Base-by-base conservation (phyloP, 768 basidiomycete genomes). In the Psilocybe tampanensis region DNA sequence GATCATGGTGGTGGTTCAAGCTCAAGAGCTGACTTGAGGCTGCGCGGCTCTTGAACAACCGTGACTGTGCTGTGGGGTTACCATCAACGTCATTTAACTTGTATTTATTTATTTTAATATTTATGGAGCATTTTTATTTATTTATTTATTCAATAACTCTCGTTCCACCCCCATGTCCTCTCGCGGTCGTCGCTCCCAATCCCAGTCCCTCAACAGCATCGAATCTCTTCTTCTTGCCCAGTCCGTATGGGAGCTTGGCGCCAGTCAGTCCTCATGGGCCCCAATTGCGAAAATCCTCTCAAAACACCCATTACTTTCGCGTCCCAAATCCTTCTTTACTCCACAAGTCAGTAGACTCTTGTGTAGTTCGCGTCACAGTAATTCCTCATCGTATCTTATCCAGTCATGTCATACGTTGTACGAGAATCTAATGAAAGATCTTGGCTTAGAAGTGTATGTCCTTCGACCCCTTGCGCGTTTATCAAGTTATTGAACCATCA, bases 161-260 rank as follows among this genome's bases (percentile, higher is more conserved):
- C 21, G 15, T 39, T 34, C 53, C 51, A 54, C 55, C 29, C 26
- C 57, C 39, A 75, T 75, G 73, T 70, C 58, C 62, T 69, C 70
- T 56, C 70, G 74, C 54, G 64, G 72, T 44, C 66, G 67, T 54
- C 68, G 70, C 34, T 55, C 56, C 60, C 62, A 53, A 61, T 57
- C 68, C 60, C 62, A 53, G 61, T 57, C 68, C 32, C 63, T 70
- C 41, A 69, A 60, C 41, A 64, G 62, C 64, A 68, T 90, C 52
- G 93, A 95, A 73, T 79, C 84, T 55, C 86, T 97, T 48, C 73
- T 97, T 24, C 81, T 96, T 47, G 85, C 94, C 1, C 95, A 97
- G 72, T 87, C 92, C 0, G 87, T 92, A 42, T 91, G 91, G 72
- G 91, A 95, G 67, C 78, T 88, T 54, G 94, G 94, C 13, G 76